These are phyloP conservation scores for Cladosporium austrohemisphaericum DNA, from an alignment of 2,329 filamentous ascomycete genomes.

Conservation along the genomic window DNA sequence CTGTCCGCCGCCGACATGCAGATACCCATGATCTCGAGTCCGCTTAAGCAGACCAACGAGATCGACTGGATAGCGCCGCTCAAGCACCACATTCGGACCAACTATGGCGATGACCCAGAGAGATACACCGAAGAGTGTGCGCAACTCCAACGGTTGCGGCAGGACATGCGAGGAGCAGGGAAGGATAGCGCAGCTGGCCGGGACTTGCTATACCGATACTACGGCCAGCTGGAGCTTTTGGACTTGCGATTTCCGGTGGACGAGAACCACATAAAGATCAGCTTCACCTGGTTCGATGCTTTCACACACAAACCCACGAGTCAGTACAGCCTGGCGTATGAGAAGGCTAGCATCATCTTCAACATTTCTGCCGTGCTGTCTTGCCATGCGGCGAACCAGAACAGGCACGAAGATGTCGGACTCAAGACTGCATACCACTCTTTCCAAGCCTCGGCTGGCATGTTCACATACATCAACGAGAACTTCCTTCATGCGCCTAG, in stretches of 20 bases:
- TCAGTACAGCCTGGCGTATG: constrained; percentile 93
- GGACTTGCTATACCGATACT: constrained; percentile 94
- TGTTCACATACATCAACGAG: constrained; percentile 99
- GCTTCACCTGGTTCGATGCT: constrained; percentile 99
- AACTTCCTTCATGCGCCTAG: constrained; percentile 97
- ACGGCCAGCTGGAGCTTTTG: constrained; percentile 90
- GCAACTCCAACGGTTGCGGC: constrained; percentile 87
- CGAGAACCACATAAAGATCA: constrained; percentile 98
- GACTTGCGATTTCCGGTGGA: constrained; percentile 95
- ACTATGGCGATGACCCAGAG: constrained; percentile 94
- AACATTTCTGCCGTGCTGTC: constrained; percentile 97
- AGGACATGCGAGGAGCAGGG: constrained; percentile 96
- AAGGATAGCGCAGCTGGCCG: constrained; percentile 93
- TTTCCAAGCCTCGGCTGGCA: constrained; percentile 95
- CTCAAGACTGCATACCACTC: constrained; percentile 97
- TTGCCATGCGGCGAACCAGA: constrained; percentile 90
- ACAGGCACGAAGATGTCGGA: constrained; percentile 84
- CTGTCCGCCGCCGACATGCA: constrained; percentile 61
- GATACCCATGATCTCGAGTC: constrained; percentile 91
- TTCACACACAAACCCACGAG: constrained; percentile 97
- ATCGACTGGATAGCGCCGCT: constrained; percentile 95
- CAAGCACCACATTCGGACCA: constrained; percentile 88
- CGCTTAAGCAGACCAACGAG: constrained; percentile 90
- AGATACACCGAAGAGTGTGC: constrained; percentile 93
- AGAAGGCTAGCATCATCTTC: constrained; percentile 99